Evolutionary conservation across 805 yeast genomes (phyloP), one percentile per base, ranked within the genome.

Genomic region (Wickerhamiella kurtzmanii): DNA sequence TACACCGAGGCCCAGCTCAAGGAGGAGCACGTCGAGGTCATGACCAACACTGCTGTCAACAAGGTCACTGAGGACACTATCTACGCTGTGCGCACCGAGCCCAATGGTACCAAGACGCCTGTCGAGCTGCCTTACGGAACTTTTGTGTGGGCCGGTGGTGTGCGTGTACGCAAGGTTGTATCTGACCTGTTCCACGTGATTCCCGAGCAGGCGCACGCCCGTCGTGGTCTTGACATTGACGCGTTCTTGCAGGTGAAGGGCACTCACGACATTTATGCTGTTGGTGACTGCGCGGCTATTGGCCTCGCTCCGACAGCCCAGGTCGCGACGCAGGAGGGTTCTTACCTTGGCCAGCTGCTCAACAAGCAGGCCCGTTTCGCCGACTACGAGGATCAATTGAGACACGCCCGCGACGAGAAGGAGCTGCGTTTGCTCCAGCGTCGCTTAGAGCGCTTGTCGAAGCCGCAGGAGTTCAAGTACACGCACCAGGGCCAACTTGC

Each of bases 121-220:
- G 65, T 69, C 32, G 79, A 74, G 52, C 71, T 88, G 59, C 95
- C 95, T 43, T 88, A 88, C 63, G 97, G 97, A 62, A 73, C 86
- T 57, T 73, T 88, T 56, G 94, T 88, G 53, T 88, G 97, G 97
- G 96, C 96, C 49, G 88, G 96, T 52, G 97, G 97, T 69, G 87
- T 88, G 66, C 87, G 88, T 47, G 87, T 86, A 53, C 79, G 96
- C 67, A 79, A 76, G 40, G 71, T 89, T 44, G 74, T 83, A 44
- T 71, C 75, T 53, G 74, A 76, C 58, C 70, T 88, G 59, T 76
- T 84, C 64, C 60, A 74, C 41, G 73, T 75, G 65, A 70, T 89
- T 55, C 81, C 83, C 41, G 67, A 59, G 38, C 63, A 60, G 46
- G 82, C 76, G 57, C 88, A 82, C 68, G 79, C 77, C 65, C 79